phyloP scores from a whole-genome alignment of 2,329 filamentous ascomycete genomes.

The Trichoderma asperellum region DNA sequence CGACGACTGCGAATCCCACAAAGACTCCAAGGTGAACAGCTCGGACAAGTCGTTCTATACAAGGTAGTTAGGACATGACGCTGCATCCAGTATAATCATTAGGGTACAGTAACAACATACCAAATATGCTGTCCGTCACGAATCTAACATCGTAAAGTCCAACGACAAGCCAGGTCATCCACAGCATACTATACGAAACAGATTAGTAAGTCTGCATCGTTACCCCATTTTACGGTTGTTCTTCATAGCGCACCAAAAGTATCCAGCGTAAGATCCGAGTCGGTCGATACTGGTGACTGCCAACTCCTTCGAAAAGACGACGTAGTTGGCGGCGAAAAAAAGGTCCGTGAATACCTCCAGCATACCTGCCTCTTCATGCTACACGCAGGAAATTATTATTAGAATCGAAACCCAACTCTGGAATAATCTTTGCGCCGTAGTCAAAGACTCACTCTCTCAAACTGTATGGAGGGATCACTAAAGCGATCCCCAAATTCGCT shows the following conservation, averaged over 20 bases:
- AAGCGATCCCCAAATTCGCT: slow-evolving; percentile 21
- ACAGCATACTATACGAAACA: slow-evolving; percentile 53
- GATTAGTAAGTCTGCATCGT: background rate
- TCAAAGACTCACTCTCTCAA: slow-evolving; percentile 13
- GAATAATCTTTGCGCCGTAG: background rate
- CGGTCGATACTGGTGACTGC: slow-evolving; percentile 39
- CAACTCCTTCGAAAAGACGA: slow-evolving; percentile 54
- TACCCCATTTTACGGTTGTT: too few relatives aligned
- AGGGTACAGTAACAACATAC: slow-evolving; percentile 30
- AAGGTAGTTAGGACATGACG: too few relatives aligned
- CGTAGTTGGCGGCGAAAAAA: slow-evolving; percentile 62
- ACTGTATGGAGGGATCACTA: slow-evolving; percentile 9
- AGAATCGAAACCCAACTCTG: slow-evolving; percentile 2
- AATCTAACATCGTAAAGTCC: slow-evolving; percentile 69
- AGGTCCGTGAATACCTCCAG: slow-evolving; percentile 47
- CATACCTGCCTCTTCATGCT: slow-evolving; percentile 44
- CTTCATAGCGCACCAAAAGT: slow-evolving; percentile 38
- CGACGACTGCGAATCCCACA: slow-evolving; percentile 67
- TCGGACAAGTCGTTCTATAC: slow-evolving; percentile 56
- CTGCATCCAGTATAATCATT: too few relatives aligned
- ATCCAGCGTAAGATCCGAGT: slow-evolving; percentile 45
- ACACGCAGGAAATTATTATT: background rate
- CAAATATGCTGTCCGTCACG: slow-evolving; percentile 65
- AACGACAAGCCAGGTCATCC: slow-evolving; percentile 70
- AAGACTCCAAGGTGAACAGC: slow-evolving; percentile 65